Conservation (phyloP, 768 basidiomycete genomes). For the Suillus subaureus region DNA sequence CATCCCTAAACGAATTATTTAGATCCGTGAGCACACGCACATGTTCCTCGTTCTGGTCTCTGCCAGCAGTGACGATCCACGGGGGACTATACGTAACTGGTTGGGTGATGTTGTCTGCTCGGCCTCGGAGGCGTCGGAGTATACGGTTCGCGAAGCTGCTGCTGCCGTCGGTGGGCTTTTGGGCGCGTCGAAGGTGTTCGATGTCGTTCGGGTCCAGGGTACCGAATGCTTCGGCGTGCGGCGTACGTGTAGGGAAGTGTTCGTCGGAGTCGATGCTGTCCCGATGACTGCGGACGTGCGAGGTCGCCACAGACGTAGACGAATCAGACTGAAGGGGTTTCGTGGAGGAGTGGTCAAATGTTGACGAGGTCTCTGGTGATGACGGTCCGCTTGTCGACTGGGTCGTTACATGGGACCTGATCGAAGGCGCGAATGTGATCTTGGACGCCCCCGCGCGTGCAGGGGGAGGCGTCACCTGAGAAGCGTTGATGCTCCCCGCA, state of each 20-base stretch:
- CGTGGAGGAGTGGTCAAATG: conserved; percentile 7
- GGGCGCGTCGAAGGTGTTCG: conserved; percentile 43
- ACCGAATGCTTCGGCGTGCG: conserved; percentile 64
- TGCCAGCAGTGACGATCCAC: conserved; percentile 69
- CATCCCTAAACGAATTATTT: conserved; percentile 77
- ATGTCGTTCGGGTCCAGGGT: conserved; percentile 57
- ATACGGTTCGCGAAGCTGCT: conserved; percentile 25
- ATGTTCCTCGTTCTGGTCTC: conserved; percentile 67
- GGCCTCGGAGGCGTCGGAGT: conserved; percentile 24
- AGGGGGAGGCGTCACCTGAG: conserved; percentile 14
- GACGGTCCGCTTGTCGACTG: conserved; percentile 21
- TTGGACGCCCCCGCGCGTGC: conserved; percentile 14
- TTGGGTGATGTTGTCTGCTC: conserved; percentile 26
- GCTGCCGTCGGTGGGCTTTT: conserved; percentile 25
- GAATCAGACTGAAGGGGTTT: conserved; percentile 14
- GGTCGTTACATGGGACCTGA: background rate
- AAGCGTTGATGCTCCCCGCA: conserved; percentile 25
- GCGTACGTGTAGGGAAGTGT: conserved; percentile 47
- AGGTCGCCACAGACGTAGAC: background rate
- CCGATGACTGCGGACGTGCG: conserved; percentile 24
- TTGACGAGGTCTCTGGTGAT: conserved; percentile 22
- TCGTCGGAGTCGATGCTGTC: conserved; percentile 29
- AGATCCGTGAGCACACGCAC: conserved; percentile 70
- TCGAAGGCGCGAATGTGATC: conserved; percentile 20
- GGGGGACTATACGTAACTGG: conserved; percentile 42